These are phyloP conservation scores for Marasmius oreades DNA, from an alignment of 1,284 basidiomycete species.

Conservation along the genomic window DNA sequence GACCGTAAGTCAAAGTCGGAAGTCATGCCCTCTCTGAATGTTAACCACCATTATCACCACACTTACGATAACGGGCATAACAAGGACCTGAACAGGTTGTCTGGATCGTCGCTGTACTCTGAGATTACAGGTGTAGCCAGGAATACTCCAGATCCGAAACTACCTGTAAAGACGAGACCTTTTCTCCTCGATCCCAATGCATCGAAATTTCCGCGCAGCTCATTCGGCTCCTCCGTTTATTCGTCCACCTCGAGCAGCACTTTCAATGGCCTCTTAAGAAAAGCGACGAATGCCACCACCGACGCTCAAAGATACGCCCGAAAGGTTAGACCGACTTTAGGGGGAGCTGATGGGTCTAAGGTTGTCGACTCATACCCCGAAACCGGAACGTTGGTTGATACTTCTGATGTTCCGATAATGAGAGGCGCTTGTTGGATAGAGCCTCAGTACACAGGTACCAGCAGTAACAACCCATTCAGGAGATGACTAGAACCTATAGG, in stretches of 20 bases:
- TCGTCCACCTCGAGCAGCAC: slow-evolving; percentile 1
- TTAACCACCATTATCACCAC: slow-evolving; percentile 19
- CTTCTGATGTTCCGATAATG: not conserved
- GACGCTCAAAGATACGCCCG: not conserved
- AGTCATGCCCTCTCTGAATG: slow-evolving; percentile 33
- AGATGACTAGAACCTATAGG: not conserved
- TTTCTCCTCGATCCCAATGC: slow-evolving; percentile 27
- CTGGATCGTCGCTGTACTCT: slow-evolving; percentile 60
- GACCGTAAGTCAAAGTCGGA: slow-evolving; percentile 23
- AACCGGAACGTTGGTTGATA: not conserved
- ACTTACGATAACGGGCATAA: slow-evolving; percentile 23
- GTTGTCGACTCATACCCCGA: not conserved
- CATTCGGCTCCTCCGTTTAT: slow-evolving; percentile 14
- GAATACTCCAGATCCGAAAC: slow-evolving; percentile 58
- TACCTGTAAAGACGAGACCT: slow-evolving; percentile 51
- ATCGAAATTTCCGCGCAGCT: slow-evolving; percentile 32
- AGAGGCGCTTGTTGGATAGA: not conserved
- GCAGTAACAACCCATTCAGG: not conserved
- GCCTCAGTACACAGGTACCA: not conserved
- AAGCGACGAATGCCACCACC: not conserved
- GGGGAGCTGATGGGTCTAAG: slow-evolving; percentile 1
- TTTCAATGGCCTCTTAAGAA: not conserved
- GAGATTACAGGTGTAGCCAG: slow-evolving; percentile 61
- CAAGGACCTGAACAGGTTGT: slow-evolving; percentile 36
- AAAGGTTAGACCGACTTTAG: not conserved